These are phyloP conservation scores for Fusarium sp. DNA, from an alignment of 2,329 filamentous ascomycete genomes.

Conservation along the genomic window DNA sequence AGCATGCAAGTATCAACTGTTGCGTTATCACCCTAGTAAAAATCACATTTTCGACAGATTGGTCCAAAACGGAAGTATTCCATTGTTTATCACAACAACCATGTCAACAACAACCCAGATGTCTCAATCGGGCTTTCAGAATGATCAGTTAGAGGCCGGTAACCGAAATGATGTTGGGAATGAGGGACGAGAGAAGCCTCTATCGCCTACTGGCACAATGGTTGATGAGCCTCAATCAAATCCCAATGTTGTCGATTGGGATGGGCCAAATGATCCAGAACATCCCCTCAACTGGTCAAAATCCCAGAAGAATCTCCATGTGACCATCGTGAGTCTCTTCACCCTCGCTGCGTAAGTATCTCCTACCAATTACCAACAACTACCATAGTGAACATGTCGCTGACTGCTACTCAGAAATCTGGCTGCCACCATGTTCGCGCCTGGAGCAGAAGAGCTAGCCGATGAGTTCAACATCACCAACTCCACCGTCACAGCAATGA, in stretches of 20 bases:
- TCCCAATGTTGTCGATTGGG: constrained; percentile 68
- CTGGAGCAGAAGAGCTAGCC: constrained; percentile 27
- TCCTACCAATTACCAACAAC: too few relatives aligned
- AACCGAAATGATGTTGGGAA: fast-evolving
- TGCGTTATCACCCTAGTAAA: background rate
- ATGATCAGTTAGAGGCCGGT: background rate
- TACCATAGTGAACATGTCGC: background rate
- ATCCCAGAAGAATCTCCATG: constrained; percentile 56
- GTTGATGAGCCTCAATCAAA: background rate
- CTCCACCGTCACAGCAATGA: constrained; percentile 19
- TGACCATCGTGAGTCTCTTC: constrained; percentile 61
- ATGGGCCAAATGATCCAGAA: constrained; percentile 64
- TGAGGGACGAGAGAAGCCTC: constrained; percentile 1
- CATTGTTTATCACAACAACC: fast-evolving
- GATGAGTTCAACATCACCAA: constrained; percentile 29
- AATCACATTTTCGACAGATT: background rate
- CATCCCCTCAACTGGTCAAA: constrained; percentile 76
- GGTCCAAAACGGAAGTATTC: background rate
- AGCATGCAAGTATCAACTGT: background rate
- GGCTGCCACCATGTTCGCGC: constrained; percentile 43
- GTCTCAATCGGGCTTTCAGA: background rate
- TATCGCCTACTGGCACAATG: background rate
- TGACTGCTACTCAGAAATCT: constrained; percentile 18
- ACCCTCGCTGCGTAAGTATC: constrained; percentile 47
- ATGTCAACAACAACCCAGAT: background rate